A percentile compares a stretch with the other conserved stretches of the same genome.
Conservation (phyloP, 257 asterid species). For the Przewalskia tangutica region DNA sequence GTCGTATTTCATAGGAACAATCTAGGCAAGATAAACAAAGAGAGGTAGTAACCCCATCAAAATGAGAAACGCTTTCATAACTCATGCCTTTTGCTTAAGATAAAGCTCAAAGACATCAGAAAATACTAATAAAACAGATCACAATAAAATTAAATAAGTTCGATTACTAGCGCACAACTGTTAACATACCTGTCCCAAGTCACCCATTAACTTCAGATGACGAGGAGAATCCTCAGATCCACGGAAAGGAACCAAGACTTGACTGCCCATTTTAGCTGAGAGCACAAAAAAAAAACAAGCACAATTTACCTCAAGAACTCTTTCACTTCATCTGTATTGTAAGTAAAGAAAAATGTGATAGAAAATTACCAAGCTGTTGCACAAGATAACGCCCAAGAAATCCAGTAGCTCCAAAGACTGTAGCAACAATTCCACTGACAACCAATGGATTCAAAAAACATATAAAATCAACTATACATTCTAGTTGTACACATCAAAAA, state of each 20-base stretch:
- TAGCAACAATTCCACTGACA: conserved; percentile 84
- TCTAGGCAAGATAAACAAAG: conserved; percentile 32
- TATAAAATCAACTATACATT: not conserved
- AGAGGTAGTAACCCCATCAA: not conserved
- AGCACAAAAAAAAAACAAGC: not conserved
- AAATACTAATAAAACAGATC: not conserved
- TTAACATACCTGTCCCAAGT: conserved; percentile 80
- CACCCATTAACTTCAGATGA: conserved; percentile 99
- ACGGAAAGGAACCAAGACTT: conserved; percentile 90
- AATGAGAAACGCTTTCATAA: not conserved
- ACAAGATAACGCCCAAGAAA: conserved; percentile 92
- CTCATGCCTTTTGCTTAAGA: not conserved
- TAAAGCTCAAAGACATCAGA: not conserved
- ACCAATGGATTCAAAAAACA: conserved; percentile 5
- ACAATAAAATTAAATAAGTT: not conserved
- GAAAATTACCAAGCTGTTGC: conserved; percentile 71
- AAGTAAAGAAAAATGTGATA: conserved; percentile 3
- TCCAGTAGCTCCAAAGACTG: conserved; percentile 98
- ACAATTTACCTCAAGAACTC: not conserved
- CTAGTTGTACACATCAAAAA: not conserved
- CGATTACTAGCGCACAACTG: not conserved
- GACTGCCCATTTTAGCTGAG: conserved; percentile 94
- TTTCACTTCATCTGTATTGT: not conserved
- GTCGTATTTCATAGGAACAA: conserved; percentile 90
- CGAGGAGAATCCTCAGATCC: conserved; percentile 92